Percentiles rank a stretch among this genome's conserved stretches.
Conservation (phyloP, 139 green algal genomes). For the Bryopsis sp. region DNA sequence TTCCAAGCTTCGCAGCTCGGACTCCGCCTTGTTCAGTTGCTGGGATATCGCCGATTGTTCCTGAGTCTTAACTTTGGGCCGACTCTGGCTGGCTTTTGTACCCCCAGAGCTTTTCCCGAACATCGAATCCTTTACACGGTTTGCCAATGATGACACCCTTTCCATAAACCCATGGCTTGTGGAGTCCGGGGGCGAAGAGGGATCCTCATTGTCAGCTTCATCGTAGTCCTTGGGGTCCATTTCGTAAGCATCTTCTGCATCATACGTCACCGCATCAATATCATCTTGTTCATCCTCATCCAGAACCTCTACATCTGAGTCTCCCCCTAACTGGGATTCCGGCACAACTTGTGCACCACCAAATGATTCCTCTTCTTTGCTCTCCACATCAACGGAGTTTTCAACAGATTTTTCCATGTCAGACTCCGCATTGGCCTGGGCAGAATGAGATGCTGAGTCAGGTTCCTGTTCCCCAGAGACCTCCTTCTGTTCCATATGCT, state of each 20-base stretch:
- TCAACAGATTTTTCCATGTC: constrained; percentile 6
- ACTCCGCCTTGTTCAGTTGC: background rate
- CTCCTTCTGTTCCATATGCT: too few relatives aligned
- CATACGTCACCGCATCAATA: background rate
- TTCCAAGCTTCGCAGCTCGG: background rate
- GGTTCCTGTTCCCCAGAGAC: too few relatives aligned
- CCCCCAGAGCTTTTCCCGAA: background rate
- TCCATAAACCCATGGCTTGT: background rate
- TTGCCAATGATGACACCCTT: background rate
- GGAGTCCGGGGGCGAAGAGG: background rate
- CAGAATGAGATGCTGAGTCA: too few relatives aligned
- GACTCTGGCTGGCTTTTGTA: background rate
- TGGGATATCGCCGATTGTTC: background rate
- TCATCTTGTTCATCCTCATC: background rate
- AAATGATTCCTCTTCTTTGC: background rate
- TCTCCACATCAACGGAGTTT: background rate
- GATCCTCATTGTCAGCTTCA: constrained; percentile 19
- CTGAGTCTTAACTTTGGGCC: background rate
- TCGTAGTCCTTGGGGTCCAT: constrained; percentile 21
- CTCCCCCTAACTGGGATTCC: background rate
- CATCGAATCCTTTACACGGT: background rate
- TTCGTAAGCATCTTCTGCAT: constrained; percentile 3
- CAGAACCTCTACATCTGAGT: constrained; percentile 7
- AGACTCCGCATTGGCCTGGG: too few relatives aligned
- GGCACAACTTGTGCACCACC: background rate